Evolutionary conservation across 306 rosid genomes (phyloP).

Genomic region (Astragalus glycyphyllos): DNA sequence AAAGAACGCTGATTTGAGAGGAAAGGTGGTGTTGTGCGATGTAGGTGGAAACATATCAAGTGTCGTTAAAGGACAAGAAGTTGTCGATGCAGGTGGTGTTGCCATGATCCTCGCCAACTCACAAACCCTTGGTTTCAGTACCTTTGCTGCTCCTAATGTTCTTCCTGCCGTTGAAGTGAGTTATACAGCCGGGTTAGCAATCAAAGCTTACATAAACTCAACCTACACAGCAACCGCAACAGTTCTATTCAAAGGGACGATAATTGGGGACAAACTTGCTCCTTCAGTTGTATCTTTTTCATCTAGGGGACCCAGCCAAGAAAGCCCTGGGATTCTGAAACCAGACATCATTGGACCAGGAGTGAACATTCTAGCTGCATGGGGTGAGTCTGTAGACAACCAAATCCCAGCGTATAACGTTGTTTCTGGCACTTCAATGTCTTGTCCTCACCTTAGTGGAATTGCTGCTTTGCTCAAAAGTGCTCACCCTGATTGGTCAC

Average conservation of each 20-base stretch:
- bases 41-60: conserved; percentile 34
- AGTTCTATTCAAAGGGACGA: conserved; percentile 54
- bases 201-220: conserved; percentile 54
- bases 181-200: conserved; percentile 41
- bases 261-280: conserved; percentile 53
- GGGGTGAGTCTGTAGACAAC: conserved; percentile 55
- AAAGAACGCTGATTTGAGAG: conserved; percentile 35
- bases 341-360: conserved; percentile 68
- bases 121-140: conserved; percentile 16
- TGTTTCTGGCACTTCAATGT: conserved; percentile 63
- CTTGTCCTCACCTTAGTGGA: conserved; percentile 69
- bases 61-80: conserved; percentile 35
- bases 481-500: conserved; percentile 74
- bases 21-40: conserved; percentile 64
- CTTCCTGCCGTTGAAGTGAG: conserved; percentile 58
- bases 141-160: conserved; percentile 42
- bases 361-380: conserved; percentile 63
- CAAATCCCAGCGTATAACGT: conserved; percentile 45
- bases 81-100: conserved; percentile 51
- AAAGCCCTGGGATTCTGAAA: conserved; percentile 58
- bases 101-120: conserved; percentile 59
- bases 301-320: conserved; percentile 64
- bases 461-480: conserved; percentile 65
- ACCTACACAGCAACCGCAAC: conserved; percentile 48
- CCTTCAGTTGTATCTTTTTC: conserved; percentile 55